Base-by-base conservation (phyloP, 805 yeast species). In the Metschnikowia cerradonensis region DNA sequence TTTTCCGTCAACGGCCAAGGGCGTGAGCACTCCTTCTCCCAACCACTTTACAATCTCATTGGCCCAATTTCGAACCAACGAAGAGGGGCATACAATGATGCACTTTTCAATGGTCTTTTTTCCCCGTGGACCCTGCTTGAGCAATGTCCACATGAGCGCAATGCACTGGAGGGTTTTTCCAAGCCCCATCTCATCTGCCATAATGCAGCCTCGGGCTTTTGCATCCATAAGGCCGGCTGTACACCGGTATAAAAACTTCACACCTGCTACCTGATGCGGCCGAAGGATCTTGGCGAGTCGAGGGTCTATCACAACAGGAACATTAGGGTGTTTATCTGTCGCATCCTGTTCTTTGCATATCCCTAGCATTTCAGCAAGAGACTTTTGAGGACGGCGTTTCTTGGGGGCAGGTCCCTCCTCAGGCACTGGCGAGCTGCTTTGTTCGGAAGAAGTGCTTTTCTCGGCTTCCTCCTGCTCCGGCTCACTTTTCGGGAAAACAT, bases 171-270 rank as follows among this genome's bases (percentile, higher is more conserved):
- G 73, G 0, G 97, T 90, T 64, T 90, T 90, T 23, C 97, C 97
- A 37, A 90, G 73, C 3, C 97, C 97, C 97, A 90, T 90, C 67
- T 88, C 97, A 70, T 90, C 97, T 0, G 97, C 97, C 98, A 92
- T 92, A 46, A 92, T 92, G 63, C 97, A 92, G 2, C 99, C 99
- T 61, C 86, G 82, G 0, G 97, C 97, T 33, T 86, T 76, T 6
- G 89, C 79, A 64, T 86, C 90, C 26, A 85, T 79, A 33, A 91
- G 68, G 0, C 99, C 99, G 1, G 97, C 79, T 0, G 96, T 90
- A 67, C 99, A 92, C 49, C 91, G 72, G 62, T 90, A 94, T 51
- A 94, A 70, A 64, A 94, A 94, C 65, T 88, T 82, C 39, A 92
- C 97, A 55, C 99, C 99, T 45, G 92, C 96, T 4, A 94, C 84